A percentile compares a stretch with the other conserved stretches of the same genome.
Conservation (phyloP, 2,329 filamentous ascomycete species). For the Fusarium pseudoanthophilum region DNA sequence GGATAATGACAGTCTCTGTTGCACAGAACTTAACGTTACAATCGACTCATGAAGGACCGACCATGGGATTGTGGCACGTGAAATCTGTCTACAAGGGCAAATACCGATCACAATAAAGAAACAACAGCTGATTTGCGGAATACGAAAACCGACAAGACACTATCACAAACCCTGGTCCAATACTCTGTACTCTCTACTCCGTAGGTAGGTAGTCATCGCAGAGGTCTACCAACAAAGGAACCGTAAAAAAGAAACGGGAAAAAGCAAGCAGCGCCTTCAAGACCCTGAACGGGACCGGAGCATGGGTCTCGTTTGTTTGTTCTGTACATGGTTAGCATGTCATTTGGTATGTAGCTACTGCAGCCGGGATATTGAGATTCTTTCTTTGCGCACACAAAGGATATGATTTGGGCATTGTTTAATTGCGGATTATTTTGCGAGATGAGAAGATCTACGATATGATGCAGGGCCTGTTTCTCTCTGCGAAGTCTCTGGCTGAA, state of each 20-base stretch:
- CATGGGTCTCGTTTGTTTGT: slow-evolving; percentile 16
- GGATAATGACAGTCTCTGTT: not conserved
- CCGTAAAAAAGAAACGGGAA: slow-evolving; percentile 1
- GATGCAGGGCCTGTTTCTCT: not conserved
- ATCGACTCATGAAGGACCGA: not conserved
- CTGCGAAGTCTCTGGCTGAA: not conserved
- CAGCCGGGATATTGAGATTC: slow-evolving; percentile 9
- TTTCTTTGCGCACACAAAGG: slow-evolving; percentile 5
- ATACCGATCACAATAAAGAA: not conserved
- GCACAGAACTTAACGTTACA: slow-evolving; percentile 26
- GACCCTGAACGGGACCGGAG: slow-evolving; percentile 17
- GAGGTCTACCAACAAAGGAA: slow-evolving; percentile 4
- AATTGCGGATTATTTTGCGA: not conserved
- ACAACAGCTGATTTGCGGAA: not conserved
- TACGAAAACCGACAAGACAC: not conserved
- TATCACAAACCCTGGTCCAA: slow-evolving; percentile 3
- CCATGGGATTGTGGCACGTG: not conserved
- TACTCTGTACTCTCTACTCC: not conserved
- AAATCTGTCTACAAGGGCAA: not conserved
- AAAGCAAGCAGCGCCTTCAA: slow-evolving; percentile 8
- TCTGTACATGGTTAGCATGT: slow-evolving; percentile 6
- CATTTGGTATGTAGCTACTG: not conserved
- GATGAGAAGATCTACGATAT: not conserved
- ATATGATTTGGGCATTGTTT: not conserved
- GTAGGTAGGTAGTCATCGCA: not conserved